Conservation (phyloP, 1,284 basidiomycete genomes). For the Ganoderma multipileum region DNA sequence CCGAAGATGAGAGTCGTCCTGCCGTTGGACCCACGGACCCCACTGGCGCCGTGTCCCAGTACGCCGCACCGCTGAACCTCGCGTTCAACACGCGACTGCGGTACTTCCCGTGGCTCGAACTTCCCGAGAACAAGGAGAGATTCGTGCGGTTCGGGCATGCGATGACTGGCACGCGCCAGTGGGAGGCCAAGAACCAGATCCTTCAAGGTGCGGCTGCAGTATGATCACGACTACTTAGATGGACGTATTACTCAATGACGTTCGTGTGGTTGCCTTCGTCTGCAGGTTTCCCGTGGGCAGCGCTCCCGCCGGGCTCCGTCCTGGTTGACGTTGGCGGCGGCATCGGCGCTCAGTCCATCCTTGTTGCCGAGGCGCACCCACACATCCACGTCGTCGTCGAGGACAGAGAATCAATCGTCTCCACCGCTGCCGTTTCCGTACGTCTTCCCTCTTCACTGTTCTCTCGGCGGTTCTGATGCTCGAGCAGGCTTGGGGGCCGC, state of each 20-base stretch:
- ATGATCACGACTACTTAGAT: no score
- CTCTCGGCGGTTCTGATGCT: no score
- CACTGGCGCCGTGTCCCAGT: no score
- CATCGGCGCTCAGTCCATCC: slow-evolving; percentile 71
- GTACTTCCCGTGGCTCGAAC: slow-evolving; percentile 37
- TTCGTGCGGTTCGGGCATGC: slow-evolving; percentile 33
- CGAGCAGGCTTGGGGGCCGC: slow-evolving; percentile 34
- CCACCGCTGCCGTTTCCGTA: slow-evolving; percentile 52
- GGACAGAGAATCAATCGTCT: slow-evolving; percentile 66
- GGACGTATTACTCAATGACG: no score
- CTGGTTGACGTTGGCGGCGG: slow-evolving; percentile 81
- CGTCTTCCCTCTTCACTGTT: background rate
- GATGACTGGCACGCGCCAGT: slow-evolving; percentile 36
- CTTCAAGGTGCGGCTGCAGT: slow-evolving; percentile 23
- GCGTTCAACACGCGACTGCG: slow-evolving; percentile 34
- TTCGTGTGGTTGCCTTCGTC: background rate
- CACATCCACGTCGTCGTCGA: slow-evolving; percentile 68
- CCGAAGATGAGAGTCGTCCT: background rate
- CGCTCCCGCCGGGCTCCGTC: slow-evolving; percentile 52
- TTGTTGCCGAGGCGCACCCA: slow-evolving; percentile 62
- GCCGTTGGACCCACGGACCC: no score
- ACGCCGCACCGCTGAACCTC: slow-evolving; percentile 21
- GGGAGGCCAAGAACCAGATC: slow-evolving; percentile 33
- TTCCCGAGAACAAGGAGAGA: slow-evolving; percentile 33
- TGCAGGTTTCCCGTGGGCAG: slow-evolving; percentile 68